Evolutionary conservation across 2,329 filamentous ascomycete species (phyloP), one percentile per base, ranked within the genome.

Genomic region (Claviceps pusilla): DNA sequence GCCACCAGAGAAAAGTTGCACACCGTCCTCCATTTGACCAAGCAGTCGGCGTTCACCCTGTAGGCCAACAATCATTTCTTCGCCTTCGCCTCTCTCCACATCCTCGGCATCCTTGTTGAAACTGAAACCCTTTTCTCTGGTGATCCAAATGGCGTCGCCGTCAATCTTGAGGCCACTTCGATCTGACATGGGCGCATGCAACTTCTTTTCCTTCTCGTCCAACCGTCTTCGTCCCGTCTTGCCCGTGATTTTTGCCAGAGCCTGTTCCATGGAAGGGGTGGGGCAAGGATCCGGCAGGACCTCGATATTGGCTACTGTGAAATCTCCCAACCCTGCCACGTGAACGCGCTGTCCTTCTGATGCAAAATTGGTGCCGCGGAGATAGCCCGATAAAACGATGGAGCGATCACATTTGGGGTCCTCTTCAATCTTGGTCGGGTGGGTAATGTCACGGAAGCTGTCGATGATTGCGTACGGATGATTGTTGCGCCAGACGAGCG

Each of bases 151-250:
- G 7, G 91, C 90, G 69, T 98, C 93, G 57, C 95, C 95, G 61
- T 98, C 93, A 52, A 98, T 91, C 65, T 97, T 83, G 12, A 98
- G 80, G 63, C 93, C 93, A 59, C 90, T 94, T 39, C 95, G 89
- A 69, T 98, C 93, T 31, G 90, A 95, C 91, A 98, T 97, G 39
- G 93, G 94, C 3, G 93, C 94, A 69, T 96, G 94, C 5, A 98
- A 73, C 62, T 94, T 82, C 72, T 96, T 96, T 66, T 98, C 91
- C 71, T 97, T 98, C 66, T 98, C 93, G 37, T 94, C 93, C 14
- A 98, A 72, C 55, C 90, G 79, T 63, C 84, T 82, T 59, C 89
- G 77, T 45, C 84, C 84, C 39, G 83, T 83, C 68, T 95, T 95
- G 3, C 91, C 91, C 0, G 84, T 83, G 2, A 82, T 80, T 66